Evolutionary conservation across 768 basidiomycete genomes (phyloP), one percentile per base, ranked within the genome.

Genomic region (Leucocoprinus birnbaumii): DNA sequence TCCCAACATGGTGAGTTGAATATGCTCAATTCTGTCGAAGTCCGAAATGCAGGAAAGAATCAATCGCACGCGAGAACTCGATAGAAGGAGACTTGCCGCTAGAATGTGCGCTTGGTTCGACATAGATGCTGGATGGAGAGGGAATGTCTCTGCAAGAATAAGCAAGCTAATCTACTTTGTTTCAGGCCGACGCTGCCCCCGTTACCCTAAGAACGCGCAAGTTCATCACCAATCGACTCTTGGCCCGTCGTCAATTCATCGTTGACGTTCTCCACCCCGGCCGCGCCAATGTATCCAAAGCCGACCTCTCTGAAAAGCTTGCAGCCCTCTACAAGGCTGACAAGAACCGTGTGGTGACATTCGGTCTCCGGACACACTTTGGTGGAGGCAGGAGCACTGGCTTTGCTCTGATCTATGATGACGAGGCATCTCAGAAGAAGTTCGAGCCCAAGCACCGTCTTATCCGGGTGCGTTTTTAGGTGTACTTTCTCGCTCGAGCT

Each of bases 351-450:
- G 91, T 98, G 51, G 91, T 97, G 62, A 84, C 91, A 58, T 99
- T 98, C 60, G 96, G 97, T 60, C 86, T 98, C 73, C 79, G 84
- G 72, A 98, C 96, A 67, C 87, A 91, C 47, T 99, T 98, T 74
- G 97, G 97, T 89, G 97, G 97, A 72, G 97, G 96, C 71, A 82
- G 87, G 68, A 94, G 89, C 77, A 96, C 94, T 44, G 97, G 97
- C 49, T 99, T 99, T 73, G 96, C 88, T 45, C 75, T 98, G 74
- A 94, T 99, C 64, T 99, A 99, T 73, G 97, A 99, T 70, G 89
- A 91, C 65, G 94, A 97, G 80, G 85, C 82, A 53, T 82, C 90
- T 55, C 95, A 97, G 80, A 92, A 82, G 80, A 94, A 93, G 77
- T 98, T 98, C 65, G 97, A 99, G 80, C 96, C 97, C 62, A 91